phyloP scores from a whole-genome alignment of 352 stramenopile species.

The Globisporangium barbulae region DNA sequence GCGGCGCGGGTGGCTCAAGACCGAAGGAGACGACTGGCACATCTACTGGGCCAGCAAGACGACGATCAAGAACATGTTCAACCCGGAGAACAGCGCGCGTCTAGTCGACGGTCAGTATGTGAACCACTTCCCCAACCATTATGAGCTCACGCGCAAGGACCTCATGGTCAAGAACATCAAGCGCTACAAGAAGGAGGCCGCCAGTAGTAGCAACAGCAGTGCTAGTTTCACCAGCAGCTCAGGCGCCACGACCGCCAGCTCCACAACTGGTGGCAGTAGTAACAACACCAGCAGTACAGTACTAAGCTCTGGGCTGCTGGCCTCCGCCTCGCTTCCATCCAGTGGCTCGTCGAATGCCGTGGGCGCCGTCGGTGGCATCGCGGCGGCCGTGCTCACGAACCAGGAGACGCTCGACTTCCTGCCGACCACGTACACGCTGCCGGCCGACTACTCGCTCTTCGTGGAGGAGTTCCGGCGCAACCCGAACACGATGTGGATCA shows the following conservation, averaged over 20 bases:
- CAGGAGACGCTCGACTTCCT: constrained; percentile 62
- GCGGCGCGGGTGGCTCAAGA: constrained; percentile 80
- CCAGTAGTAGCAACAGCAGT: constrained; percentile 13
- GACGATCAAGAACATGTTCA: constrained; percentile 88
- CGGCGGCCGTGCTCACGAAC: constrained; percentile 2
- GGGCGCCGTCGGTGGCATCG: neutral
- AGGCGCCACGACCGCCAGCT: neutral
- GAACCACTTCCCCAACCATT: constrained; percentile 91
- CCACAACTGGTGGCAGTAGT: neutral
- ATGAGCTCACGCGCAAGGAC: constrained; percentile 91
- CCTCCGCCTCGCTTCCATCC: neutral
- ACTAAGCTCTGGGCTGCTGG: neutral
- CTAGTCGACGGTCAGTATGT: constrained; percentile 70
- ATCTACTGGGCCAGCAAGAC: constrained; percentile 91
- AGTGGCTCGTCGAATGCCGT: constrained; percentile 3
- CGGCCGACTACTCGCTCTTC: constrained; percentile 92
- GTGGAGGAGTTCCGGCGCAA: constrained; percentile 88
- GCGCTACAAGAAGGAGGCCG: constrained; percentile 72
- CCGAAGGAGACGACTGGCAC: constrained; percentile 90
- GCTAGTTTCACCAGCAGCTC: neutral
- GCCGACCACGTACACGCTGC: constrained; percentile 91
- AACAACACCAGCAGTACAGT: neutral
- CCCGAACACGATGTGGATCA: constrained; percentile 91
- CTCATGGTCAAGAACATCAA: constrained; percentile 96
- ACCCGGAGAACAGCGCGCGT: constrained; percentile 71